phyloP scores from a whole-genome alignment of 2,329 filamentous ascomycete genomes.

The Alternaria sp. region DNA sequence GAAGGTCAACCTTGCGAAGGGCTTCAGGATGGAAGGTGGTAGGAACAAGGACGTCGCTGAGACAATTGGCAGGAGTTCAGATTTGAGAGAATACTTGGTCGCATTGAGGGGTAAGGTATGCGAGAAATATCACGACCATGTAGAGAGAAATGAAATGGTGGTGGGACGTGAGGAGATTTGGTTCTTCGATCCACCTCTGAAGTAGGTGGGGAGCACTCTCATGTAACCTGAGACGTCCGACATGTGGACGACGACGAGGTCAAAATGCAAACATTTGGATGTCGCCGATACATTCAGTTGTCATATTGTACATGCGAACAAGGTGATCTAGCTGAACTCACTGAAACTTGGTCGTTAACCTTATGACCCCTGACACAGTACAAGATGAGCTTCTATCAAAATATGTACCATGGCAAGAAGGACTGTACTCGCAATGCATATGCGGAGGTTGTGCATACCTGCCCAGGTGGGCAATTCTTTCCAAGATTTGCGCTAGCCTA shows the following conservation, averaged over 20 bases:
- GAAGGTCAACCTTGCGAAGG: not conserved
- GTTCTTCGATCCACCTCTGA: not conserved
- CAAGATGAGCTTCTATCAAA: not conserved
- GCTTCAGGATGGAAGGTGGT: not conserved
- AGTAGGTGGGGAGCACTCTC: not conserved
- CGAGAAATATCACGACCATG: not conserved
- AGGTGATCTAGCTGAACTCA: not conserved
- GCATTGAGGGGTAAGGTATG: not conserved
- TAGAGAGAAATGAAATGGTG: not conserved
- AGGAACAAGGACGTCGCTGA: not conserved
- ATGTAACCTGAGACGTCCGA: not conserved
- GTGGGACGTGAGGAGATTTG: not conserved
- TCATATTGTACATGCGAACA: not conserved
- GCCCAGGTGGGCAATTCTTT: not conserved
- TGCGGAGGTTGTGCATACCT: not conserved
- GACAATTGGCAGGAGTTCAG: not conserved
- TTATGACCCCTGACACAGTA: not conserved
- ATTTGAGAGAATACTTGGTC: not conserved
- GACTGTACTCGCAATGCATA: not conserved
- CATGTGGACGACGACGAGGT: not conserved
- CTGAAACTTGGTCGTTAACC: not conserved
- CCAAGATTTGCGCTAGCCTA: not conserved
- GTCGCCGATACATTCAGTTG: not conserved
- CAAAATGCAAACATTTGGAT: not conserved
- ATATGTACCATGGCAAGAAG: not conserved